Evolutionary conservation across 192 early-diverging fungal species (phyloP).

Genomic region (Coemansia sp.): DNA sequence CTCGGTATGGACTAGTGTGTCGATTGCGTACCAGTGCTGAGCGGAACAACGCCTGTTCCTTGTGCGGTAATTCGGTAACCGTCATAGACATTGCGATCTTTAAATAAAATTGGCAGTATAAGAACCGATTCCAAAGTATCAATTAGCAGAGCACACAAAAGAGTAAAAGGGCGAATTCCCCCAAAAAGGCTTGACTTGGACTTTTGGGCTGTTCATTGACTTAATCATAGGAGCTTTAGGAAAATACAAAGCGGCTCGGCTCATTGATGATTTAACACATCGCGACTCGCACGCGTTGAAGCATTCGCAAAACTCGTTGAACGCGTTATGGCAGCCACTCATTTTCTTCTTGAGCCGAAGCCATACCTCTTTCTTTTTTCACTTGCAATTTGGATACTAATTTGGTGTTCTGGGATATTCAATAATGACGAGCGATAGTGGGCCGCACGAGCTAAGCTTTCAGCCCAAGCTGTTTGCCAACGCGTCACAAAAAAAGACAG

Average conservation of each 20-base stretch:
- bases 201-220: background rate
- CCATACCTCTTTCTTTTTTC: background rate
- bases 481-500: slow-evolving; percentile 43
- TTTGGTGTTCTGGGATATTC: too few species aligned
- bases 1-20: background rate
- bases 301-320: background rate
- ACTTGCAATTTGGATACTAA: background rate
- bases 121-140: slow-evolving; percentile 2
- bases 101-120: background rate
- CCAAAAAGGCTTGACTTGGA: too few species aligned
- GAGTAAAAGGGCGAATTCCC: background rate
- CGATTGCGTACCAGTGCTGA: slow-evolving; percentile 42
- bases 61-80: slow-evolving; percentile 49
- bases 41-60: slow-evolving; percentile 53
- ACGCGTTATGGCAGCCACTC: background rate
- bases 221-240: too few species aligned
- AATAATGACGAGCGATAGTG: slow-evolving; percentile 39
- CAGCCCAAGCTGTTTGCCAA: slow-evolving; percentile 51
- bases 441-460: slow-evolving; percentile 44
- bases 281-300: slow-evolving; percentile 7
- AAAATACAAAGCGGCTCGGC: slow-evolving; percentile 8
- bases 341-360: background rate
- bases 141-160: slow-evolving; percentile 2
- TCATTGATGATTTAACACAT: background rate
- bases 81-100: slow-evolving; percentile 34